Evolutionary conservation across 495 filamentous ascomycete species (phyloP).

Genomic region (Apodospora peruviana): DNA sequence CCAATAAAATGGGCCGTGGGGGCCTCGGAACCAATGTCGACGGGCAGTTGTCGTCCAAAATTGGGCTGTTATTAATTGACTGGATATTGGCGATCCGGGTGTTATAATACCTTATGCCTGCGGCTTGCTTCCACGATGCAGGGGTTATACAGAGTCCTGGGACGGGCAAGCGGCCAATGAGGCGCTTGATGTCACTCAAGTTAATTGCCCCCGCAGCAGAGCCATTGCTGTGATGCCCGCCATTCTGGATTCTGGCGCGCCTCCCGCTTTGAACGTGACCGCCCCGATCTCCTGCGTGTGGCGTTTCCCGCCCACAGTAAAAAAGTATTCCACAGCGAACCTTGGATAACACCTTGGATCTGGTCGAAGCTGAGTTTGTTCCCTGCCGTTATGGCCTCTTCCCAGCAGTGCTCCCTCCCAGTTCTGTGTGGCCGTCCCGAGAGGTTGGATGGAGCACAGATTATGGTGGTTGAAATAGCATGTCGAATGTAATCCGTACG

Average conservation of each 20-base stretch:
- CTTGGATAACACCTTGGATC: no score
- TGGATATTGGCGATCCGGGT: constrained; percentile 1
- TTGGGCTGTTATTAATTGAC: constrained; percentile 1
- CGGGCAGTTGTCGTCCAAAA: background rate
- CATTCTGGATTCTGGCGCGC: background rate
- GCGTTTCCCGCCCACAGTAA: background rate
- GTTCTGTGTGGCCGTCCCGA: no score
- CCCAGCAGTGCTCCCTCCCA: no score
- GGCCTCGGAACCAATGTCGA: background rate
- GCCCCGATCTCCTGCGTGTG: constrained; percentile 2
- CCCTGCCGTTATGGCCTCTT: background rate
- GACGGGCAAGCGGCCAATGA: constrained; percentile 4
- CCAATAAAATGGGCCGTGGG: background rate
- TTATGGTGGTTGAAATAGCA: background rate
- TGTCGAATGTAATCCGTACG: no score
- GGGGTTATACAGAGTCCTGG: constrained; percentile 17
- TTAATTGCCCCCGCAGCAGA: constrained; percentile 7
- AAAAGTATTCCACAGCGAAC: no score
- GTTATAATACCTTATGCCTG: constrained; percentile 1
- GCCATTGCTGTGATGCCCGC: constrained; percentile 1
- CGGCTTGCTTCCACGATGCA: constrained; percentile 19
- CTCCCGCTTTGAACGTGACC: background rate
- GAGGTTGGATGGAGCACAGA: background rate
- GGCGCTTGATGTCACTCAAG: constrained; percentile 10
- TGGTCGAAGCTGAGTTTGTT: background rate